These are phyloP conservation scores for Yamadazyma laniorum DNA, from an alignment of 805 yeast genomes.

Conservation along the genomic window DNA sequence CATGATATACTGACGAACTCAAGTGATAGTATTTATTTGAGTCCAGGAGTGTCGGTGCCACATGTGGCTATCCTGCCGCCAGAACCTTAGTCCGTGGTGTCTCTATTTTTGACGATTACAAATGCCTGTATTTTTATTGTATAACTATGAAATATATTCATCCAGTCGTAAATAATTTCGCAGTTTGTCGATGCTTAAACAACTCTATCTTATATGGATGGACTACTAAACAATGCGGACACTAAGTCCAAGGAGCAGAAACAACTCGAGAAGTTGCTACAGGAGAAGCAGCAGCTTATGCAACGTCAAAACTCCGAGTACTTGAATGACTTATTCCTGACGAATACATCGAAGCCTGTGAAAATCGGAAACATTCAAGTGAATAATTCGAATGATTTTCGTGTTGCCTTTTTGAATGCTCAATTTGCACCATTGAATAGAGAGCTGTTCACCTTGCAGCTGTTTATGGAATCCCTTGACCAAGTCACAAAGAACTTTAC, in stretches of 20 bases:
- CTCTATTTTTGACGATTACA: neutral
- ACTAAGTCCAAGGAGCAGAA: constrained; percentile 23
- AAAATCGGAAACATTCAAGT: constrained; percentile 45
- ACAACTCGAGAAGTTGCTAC: constrained; percentile 23
- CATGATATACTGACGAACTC: constrained; percentile 4
- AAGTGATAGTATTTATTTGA: constrained; percentile 11
- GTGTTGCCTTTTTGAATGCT: constrained; percentile 43
- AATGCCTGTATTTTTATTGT: constrained; percentile 9
- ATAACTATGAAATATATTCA: neutral
- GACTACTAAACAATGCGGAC: constrained; percentile 26
- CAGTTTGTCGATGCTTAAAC: constrained; percentile 1
- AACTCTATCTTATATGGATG: constrained; percentile 3
- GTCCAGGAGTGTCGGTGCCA: constrained; percentile 23
- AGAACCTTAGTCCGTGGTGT: constrained; percentile 14
- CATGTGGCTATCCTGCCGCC: constrained; percentile 43
- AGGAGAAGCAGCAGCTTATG: constrained; percentile 31
- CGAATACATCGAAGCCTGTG: constrained; percentile 40
- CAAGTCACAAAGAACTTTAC: constrained; percentile 41
- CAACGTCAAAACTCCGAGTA: constrained; percentile 31
- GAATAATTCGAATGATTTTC: constrained; percentile 46
- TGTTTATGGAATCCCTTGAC: constrained; percentile 43
- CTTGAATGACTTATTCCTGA: constrained; percentile 32
- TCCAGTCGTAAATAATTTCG: constrained; percentile 2
- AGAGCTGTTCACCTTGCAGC: constrained; percentile 34
- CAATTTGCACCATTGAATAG: constrained; percentile 50